Percentiles rank a stretch among this genome's conserved stretches.
phyloP scores from a whole-genome alignment of 2,329 filamentous ascomycete species.

The Alternaria incomplexa region DNA sequence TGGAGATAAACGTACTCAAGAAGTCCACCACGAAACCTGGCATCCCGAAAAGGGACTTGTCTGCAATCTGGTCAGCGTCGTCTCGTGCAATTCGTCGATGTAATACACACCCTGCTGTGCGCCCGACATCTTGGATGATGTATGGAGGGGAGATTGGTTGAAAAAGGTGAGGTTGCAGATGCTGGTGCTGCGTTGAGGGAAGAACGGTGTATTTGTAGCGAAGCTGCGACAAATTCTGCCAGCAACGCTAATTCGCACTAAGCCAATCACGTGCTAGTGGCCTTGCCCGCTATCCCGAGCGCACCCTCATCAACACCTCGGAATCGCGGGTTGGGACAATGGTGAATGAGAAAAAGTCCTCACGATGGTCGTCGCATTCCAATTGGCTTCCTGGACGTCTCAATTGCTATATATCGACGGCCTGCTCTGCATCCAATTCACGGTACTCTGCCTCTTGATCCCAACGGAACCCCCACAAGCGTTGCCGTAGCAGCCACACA shows the following conservation, averaged over 20 bases:
- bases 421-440: not conserved
- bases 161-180: constrained; percentile 25
- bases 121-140: constrained; percentile 17
- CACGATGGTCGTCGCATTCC: not conserved
- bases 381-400: rapidly evolving
- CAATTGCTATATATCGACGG: not conserved
- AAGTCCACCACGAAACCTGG: constrained; percentile 94
- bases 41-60: constrained; percentile 53
- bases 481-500: constrained; percentile 32
- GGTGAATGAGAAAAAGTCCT: not conserved
- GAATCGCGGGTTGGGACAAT: constrained; percentile 19
- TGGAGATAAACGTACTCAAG: constrained; percentile 78
- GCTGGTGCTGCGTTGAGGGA: constrained; percentile 24
- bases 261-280: constrained; percentile 18
- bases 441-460: not conserved
- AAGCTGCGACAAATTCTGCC: constrained; percentile 28
- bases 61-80: not conserved
- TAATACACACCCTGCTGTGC: constrained; percentile 5
- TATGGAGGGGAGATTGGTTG: constrained; percentile 28
- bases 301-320: constrained; percentile 30
- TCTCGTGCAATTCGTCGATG: not conserved
- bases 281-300: constrained; percentile 25
- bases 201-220: constrained; percentile 32
- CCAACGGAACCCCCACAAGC: constrained; percentile 7
- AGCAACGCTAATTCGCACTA: constrained; percentile 34